Conservation (phyloP, 2,329 filamentous ascomycete species). For the Hypoxylon sp. region DNA sequence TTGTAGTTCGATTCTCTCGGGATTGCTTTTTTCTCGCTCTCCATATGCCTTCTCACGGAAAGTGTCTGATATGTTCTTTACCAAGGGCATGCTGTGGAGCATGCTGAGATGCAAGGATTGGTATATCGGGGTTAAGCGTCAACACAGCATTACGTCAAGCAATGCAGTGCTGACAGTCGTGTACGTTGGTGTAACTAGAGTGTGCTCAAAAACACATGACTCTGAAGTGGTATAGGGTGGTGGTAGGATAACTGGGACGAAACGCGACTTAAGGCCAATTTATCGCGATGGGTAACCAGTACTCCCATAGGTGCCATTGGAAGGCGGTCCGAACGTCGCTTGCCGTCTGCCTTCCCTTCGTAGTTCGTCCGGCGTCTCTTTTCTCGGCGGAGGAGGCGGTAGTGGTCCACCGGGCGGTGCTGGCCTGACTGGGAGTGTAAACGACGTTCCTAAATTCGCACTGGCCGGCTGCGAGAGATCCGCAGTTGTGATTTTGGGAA, state of each 20-base stretch:
- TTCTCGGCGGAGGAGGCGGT: constrained; percentile 70
- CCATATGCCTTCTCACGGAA: constrained; percentile 20
- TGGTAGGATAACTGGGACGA: constrained; percentile 21
- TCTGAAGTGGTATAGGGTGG: constrained; percentile 6
- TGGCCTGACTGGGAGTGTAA: constrained; percentile 73
- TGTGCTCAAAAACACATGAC: constrained; percentile 19
- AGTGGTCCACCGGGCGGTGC: constrained; percentile 70
- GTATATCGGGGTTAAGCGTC: constrained; percentile 13
- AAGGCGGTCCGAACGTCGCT: constrained; percentile 64
- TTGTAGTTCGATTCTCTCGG: constrained; percentile 12
- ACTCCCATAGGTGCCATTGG: constrained; percentile 55
- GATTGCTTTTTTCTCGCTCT: constrained; percentile 11
- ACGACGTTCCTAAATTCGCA: constrained; percentile 64
- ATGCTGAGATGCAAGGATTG: constrained; percentile 17
- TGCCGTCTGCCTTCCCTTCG: constrained; percentile 66
- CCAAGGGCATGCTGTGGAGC: constrained; percentile 16
- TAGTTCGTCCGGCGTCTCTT: constrained; percentile 66
- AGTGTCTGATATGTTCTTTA: constrained; percentile 18
- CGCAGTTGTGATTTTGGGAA: constrained; percentile 61
- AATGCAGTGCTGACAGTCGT: constrained; percentile 15
- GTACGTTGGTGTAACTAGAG: constrained; percentile 11
- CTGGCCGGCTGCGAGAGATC: constrained; percentile 55
- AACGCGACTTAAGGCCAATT: constrained; percentile 25
- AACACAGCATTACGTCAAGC: constrained; percentile 22
- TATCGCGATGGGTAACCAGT: constrained; percentile 53